phyloP scores from a whole-genome alignment of 352 stramenopile genomes.

The Globisporangium splendens region DNA sequence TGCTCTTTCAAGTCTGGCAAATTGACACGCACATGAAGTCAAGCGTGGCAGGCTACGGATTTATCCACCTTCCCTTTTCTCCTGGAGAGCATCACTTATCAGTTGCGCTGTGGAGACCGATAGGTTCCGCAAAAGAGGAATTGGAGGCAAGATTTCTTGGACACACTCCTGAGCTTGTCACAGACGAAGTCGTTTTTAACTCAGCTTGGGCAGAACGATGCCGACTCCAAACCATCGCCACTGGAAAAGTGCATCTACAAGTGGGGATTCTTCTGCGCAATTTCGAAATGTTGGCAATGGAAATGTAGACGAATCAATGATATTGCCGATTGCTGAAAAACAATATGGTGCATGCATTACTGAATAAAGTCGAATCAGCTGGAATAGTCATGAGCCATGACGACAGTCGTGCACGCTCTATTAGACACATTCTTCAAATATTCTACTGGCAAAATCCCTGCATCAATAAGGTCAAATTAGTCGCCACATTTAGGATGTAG shows the following conservation, averaged over 20 bases:
- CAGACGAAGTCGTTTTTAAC: conserved; percentile 54
- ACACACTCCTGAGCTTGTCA: conserved; percentile 48
- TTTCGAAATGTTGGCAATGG: conserved; percentile 23
- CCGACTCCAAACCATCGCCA: conserved; percentile 60
- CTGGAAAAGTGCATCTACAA: conserved; percentile 42
- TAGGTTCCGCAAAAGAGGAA: conserved; percentile 49
- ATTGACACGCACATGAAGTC: conserved; percentile 44
- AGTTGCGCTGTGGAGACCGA: conserved; percentile 54
- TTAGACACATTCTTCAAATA: conserved; percentile 5
- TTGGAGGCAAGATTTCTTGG: conserved; percentile 44
- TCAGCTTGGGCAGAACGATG: conserved; percentile 56
- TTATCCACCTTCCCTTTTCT: conserved; percentile 50
- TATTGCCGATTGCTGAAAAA: background rate
- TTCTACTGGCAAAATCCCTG: conserved; percentile 14
- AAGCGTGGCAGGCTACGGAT: conserved; percentile 56
- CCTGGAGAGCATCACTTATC: conserved; percentile 43
- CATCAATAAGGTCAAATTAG: conserved; percentile 10
- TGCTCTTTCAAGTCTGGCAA: conserved; percentile 65
- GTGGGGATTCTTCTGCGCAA: conserved; percentile 52
- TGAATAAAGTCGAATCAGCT: background rate
- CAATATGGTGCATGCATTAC: conserved; percentile 2
- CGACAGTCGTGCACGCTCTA: background rate
- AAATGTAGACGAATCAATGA: conserved; percentile 17
- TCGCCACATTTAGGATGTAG: background rate
- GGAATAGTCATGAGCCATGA: background rate